phyloP scores from a whole-genome alignment of 495 filamentous ascomycete genomes.

The Thermothielavioides terrestris region DNA sequence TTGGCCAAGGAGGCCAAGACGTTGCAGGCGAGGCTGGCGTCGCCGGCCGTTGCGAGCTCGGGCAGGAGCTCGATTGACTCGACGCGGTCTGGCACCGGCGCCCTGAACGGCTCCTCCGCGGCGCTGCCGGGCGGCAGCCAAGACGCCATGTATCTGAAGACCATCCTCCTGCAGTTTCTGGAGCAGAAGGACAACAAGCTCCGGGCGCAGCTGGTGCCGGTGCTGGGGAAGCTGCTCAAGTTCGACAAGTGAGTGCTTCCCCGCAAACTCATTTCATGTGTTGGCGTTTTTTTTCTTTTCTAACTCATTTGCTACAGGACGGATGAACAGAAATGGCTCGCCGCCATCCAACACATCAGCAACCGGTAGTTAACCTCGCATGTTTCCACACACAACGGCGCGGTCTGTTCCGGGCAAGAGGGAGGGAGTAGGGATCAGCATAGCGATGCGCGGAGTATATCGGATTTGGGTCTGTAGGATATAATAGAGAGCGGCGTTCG shows the following conservation, averaged over 20 bases:
- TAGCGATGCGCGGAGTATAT: too few relatives aligned
- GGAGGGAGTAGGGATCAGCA: too few relatives aligned
- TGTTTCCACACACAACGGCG: too few relatives aligned
- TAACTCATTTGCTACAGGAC: slow-evolving; percentile 40
- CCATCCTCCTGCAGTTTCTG: slow-evolving; percentile 87
- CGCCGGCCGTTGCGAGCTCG: slow-evolving; percentile 17
- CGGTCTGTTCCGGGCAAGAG: too few relatives aligned
- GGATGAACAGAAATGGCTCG: slow-evolving; percentile 85
- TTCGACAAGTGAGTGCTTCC: slow-evolving; percentile 68
- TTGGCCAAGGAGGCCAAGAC: slow-evolving; percentile 56
- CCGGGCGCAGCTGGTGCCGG: slow-evolving; percentile 83
- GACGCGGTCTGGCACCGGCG: slow-evolving; percentile 40
- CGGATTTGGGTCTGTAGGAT: too few relatives aligned
- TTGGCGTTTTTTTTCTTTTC: too few relatives aligned
- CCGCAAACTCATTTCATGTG: slow-evolving; percentile 3
- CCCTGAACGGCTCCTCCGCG: slow-evolving; percentile 28
- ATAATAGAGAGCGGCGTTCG: too few relatives aligned
- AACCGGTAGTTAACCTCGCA: too few relatives aligned
- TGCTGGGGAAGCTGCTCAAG: slow-evolving; percentile 80
- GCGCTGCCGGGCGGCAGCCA: slow-evolving; percentile 22
- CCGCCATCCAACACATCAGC: slow-evolving; percentile 49
- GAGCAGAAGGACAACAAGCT: slow-evolving; percentile 90
- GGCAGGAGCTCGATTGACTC: slow-evolving; percentile 52
- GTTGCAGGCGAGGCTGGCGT: slow-evolving; percentile 29
- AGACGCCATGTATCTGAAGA: slow-evolving; percentile 89